These are phyloP conservation scores for Dalechampia spathulata DNA, from an alignment of 441 rosid species.

Conservation along the genomic window DNA sequence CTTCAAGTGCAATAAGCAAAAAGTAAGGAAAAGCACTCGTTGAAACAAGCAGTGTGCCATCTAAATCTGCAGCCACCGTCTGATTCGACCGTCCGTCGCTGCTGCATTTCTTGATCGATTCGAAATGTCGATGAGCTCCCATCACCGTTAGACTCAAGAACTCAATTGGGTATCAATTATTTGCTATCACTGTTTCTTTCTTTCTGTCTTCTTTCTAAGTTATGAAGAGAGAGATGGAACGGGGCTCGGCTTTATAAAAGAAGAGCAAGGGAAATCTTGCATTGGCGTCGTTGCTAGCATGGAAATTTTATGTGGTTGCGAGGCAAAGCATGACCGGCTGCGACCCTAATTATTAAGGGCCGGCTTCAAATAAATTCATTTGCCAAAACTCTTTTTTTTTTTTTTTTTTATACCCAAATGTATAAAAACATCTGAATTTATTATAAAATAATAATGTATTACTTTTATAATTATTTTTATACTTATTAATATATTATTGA, in stretches of 20 bases:
- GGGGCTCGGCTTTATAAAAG: slow-evolving; percentile 18
- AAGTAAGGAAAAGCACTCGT: slow-evolving; percentile 75
- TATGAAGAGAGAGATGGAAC: slow-evolving; percentile 1
- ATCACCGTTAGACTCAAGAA: slow-evolving; percentile 31
- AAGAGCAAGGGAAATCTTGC: slow-evolving; percentile 3
- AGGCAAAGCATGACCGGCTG: not conserved
- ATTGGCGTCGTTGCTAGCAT: not conserved
- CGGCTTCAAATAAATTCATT: too few species aligned
- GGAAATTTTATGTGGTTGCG: slow-evolving; percentile 17
- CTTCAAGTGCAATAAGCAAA: slow-evolving; percentile 83
- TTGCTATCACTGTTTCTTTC: too few species aligned
- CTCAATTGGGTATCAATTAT: too few species aligned
- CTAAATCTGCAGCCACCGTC: slow-evolving; percentile 71
- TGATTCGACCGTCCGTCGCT: slow-evolving; percentile 55
- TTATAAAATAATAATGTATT: too few species aligned
- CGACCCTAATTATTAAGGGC: too few species aligned
- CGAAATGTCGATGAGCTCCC: slow-evolving; percentile 50
- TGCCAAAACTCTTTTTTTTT: too few species aligned
- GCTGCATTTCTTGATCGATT: slow-evolving; percentile 41
- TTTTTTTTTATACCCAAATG: too few species aligned
- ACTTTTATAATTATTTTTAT: too few species aligned
- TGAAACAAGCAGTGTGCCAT: slow-evolving; percentile 78
- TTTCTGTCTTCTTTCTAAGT: too few species aligned
- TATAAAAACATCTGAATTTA: too few species aligned
- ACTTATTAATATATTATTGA: too few species aligned